phyloP scores from a whole-genome alignment of 202 grass and related monocot species.

The Schoenoplectus triqueter region DNA sequence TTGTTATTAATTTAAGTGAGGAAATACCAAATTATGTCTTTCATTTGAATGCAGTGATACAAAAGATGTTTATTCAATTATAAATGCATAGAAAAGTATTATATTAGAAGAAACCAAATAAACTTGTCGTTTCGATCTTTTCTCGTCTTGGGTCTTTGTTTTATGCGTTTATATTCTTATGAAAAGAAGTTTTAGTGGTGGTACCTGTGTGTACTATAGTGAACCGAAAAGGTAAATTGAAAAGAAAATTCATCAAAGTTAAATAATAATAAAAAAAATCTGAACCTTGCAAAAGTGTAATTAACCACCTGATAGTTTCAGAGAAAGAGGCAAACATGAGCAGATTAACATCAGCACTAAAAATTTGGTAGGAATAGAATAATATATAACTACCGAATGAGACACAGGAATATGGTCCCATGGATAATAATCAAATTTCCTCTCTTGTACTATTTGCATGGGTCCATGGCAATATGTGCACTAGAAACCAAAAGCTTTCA shows the following conservation, averaged over 20 bases:
- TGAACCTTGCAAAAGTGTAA: neutral
- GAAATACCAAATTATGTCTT: neutral
- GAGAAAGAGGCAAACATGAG: neutral
- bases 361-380: slow-evolving; percentile 4
- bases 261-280: neutral
- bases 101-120: neutral
- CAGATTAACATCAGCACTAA: neutral
- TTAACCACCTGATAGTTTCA: neutral
- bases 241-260: slow-evolving; percentile 15
- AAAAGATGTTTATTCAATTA: neutral
- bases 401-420: slow-evolving; percentile 9
- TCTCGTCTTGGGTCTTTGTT: neutral
- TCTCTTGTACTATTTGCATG: slow-evolving; percentile 17
- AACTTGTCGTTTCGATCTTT: neutral
- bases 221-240: neutral
- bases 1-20: neutral
- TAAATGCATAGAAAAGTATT: neutral
- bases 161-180: slow-evolving; percentile 23
- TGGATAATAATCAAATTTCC: slow-evolving; percentile 1
- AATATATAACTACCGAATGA: neutral
- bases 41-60: neutral
- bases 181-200: neutral
- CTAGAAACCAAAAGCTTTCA: slow-evolving; percentile 13
- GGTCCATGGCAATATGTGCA: slow-evolving; percentile 22
- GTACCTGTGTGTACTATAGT: neutral